A percentile compares a stretch with the other conserved stretches of the same genome.
Evolutionary conservation across 2,329 filamentous ascomycete species (phyloP).

Genomic region (Nannizziopsis arthrosporioides): DNA sequence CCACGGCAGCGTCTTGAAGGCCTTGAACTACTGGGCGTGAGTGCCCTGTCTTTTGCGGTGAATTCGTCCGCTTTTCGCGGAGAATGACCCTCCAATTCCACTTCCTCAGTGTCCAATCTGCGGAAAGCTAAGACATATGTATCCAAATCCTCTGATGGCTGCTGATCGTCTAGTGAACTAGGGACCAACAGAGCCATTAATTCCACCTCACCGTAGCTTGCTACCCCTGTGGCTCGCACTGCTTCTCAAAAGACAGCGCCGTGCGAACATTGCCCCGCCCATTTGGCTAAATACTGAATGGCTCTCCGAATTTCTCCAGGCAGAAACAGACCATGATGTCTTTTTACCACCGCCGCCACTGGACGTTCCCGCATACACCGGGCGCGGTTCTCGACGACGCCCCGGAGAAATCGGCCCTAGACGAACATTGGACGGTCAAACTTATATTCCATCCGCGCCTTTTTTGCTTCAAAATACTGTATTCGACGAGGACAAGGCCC

Average conservation of each 20-base stretch:
- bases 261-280: slow-evolving; percentile 84
- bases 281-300: slow-evolving; percentile 73
- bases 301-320: slow-evolving; percentile 63
- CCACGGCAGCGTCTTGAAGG: slow-evolving; percentile 81
- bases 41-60: slow-evolving; percentile 26
- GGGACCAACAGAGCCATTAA: slow-evolving; percentile 66
- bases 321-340: slow-evolving; percentile 61
- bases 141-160: neutral
- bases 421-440: slow-evolving; percentile 31
- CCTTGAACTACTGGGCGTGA: slow-evolving; percentile 73
- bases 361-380: slow-evolving; percentile 30
- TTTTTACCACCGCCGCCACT: slow-evolving; percentile 69
- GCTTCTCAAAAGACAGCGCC: slow-evolving; percentile 83
- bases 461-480: slow-evolving; percentile 68
- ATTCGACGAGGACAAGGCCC: slow-evolving; percentile 22
- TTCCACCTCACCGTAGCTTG: slow-evolving; percentile 66
- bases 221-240: slow-evolving; percentile 91
- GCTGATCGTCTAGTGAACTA: slow-evolving; percentile 29
- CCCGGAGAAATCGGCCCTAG: slow-evolving; percentile 19
- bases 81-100: too few relatives aligned
- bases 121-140: neutral
- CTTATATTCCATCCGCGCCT: slow-evolving; percentile 49
- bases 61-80: too few relatives aligned
- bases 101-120: too few relatives aligned
- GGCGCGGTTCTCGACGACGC: slow-evolving; percentile 19